phyloP scores from a whole-genome alignment of 352 stramenopile species.

The Pythium myriotylum region DNA sequence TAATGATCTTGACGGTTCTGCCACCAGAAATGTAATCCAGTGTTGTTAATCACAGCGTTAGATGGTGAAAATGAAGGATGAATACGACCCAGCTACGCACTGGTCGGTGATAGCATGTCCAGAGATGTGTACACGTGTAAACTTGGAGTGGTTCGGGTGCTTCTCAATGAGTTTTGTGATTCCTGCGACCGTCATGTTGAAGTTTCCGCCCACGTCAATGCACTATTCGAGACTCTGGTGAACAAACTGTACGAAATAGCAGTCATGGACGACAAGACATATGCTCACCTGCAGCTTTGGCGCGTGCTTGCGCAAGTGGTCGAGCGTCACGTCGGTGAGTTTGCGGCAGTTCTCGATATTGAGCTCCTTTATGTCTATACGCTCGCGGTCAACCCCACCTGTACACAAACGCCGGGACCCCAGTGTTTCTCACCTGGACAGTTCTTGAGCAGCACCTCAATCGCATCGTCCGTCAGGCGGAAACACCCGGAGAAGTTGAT shows the following conservation, averaged over 20 bases:
- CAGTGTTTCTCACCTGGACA: slow-evolving; percentile 74
- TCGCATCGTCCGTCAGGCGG: slow-evolving; percentile 83
- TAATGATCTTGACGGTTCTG: slow-evolving; percentile 87
- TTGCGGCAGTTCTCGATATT: slow-evolving; percentile 92
- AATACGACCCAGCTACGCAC: slow-evolving; percentile 34
- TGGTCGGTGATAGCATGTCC: slow-evolving; percentile 82
- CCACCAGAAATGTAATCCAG: neutral
- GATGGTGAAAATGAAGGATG: neutral
- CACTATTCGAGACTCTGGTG: slow-evolving; percentile 38
- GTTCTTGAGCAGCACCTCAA: slow-evolving; percentile 78
- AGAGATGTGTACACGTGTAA: slow-evolving; percentile 84
- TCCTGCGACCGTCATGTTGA: slow-evolving; percentile 88
- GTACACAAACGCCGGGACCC: too few species aligned
- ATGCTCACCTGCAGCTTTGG: slow-evolving; percentile 76
- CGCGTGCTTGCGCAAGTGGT: slow-evolving; percentile 75
- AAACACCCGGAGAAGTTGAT: slow-evolving; percentile 90
- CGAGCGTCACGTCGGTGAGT: slow-evolving; percentile 76
- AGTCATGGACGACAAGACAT: neutral
- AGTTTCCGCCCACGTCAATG: slow-evolving; percentile 86
- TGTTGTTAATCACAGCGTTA: too few species aligned
- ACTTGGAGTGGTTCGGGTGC: slow-evolving; percentile 90
- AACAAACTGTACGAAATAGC: neutral
- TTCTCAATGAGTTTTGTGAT: slow-evolving; percentile 90
- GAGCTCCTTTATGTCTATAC: slow-evolving; percentile 82
- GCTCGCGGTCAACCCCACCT: too few species aligned